These are phyloP conservation scores for Arctium lappa DNA, from an alignment of 129 eudicot genomes.

Conservation along the genomic window DNA sequence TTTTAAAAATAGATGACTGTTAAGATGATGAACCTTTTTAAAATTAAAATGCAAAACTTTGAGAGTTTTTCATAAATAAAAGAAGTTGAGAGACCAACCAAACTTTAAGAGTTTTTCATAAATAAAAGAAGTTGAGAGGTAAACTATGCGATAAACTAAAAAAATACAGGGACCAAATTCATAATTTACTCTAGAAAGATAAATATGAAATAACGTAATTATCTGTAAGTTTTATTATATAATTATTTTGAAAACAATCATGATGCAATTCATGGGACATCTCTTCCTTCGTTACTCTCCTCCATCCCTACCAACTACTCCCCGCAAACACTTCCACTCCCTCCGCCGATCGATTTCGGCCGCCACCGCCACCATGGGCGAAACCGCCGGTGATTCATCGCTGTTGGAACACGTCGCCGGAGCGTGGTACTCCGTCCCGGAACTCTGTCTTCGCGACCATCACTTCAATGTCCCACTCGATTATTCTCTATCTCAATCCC, in stretches of 20 bases:
- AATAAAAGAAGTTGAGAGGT: too few relatives aligned
- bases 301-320: neutral
- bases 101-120: too few relatives aligned
- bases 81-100: too few relatives aligned
- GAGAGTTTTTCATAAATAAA: too few relatives aligned
- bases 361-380: slow-evolving; percentile 10
- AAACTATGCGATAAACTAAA: neutral
- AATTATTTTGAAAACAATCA: neutral
- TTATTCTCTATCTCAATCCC: slow-evolving; percentile 43
- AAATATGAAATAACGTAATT: neutral
- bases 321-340: slow-evolving; percentile 13
- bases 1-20: too few relatives aligned
- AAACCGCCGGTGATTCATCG: neutral
- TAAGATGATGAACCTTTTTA: too few relatives aligned
- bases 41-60: too few relatives aligned
- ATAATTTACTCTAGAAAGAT: neutral
- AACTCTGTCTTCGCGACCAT: slow-evolving; percentile 87
- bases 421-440: slow-evolving; percentile 87
- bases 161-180: neutral
- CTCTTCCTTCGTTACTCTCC: slow-evolving; percentile 14
- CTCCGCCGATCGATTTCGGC: slow-evolving; percentile 2
- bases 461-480: slow-evolving; percentile 81
- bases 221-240: neutral
- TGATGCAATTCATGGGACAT: slow-evolving; percentile 13
- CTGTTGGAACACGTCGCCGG: slow-evolving; percentile 42